Base-by-base conservation (phyloP, 2,329 filamentous ascomycete species). In the Colletotrichum sp. region DNA sequence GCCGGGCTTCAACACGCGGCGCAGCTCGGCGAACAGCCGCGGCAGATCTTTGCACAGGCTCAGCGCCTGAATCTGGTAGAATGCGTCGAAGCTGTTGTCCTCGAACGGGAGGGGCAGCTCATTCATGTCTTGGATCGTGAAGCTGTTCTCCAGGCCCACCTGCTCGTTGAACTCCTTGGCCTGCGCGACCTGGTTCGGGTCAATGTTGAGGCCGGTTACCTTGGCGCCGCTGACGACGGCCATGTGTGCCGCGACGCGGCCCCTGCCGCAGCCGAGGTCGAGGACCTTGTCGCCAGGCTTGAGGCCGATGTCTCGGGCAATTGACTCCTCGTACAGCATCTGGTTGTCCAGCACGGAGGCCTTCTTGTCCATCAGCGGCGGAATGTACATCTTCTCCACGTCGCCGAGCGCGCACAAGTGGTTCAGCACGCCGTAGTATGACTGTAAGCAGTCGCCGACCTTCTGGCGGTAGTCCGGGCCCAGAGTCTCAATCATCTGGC, bases 351-450 rank as follows among this genome's bases (percentile, higher is more conserved):
- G 81, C 1, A 89, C 87, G 1, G 85, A 87, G 7, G 87, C 87
- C 75, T 87, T 86, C 78, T 84, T 85, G 80, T 89, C 88, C 88
- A 90, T 89, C 68, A 88, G 84, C 3, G 89, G 89, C 15, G 89
- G 89, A 71, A 90, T 90, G 80, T 90, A 90, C 89, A 90, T 90
- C 82, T 90, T 90, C 79, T 90, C 89, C n/a, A 90, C 88, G 59
- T 89, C 88, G 39, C 89, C 89, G 13, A 90, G 85, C 30, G 88
- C 89, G 80, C 89, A 90, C 13, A 90, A 85, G 73, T 90, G 89
- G 79, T 90, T 90, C 36, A 90, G 82, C 16, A 90, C 88, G 34
- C 88, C 88, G 76, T 90, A 90, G 80, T 90, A 90, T 13, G 88
- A 81, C 67, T 86, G 85, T 68, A 90, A 85, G 72, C 88, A 89